Percentiles rank a stretch among this genome's conserved stretches.
Evolutionary conservation across 257 asterid species (phyloP).

Genomic region (Phtheirospermum japonicum): DNA sequence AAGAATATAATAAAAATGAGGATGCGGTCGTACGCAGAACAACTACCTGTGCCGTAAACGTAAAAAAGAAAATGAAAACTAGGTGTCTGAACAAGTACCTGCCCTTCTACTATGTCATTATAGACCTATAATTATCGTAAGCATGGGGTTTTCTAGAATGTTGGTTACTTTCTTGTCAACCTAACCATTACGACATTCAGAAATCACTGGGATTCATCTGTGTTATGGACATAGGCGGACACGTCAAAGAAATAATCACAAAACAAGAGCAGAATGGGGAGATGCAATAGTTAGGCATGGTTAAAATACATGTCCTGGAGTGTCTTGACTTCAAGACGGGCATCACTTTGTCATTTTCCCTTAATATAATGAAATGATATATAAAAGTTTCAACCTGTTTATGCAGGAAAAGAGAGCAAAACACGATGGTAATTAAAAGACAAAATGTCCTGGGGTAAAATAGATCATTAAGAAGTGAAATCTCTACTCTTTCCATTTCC

Average conservation of each 20-base stretch:
- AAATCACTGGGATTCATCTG: not conserved
- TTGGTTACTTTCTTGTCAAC: conserved; percentile 1
- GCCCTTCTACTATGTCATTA: conserved; percentile 9
- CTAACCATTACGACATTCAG: not conserved
- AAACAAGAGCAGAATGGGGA: not conserved
- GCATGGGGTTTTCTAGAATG: not conserved
- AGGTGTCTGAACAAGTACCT: not conserved
- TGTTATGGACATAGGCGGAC: not conserved
- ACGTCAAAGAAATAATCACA: conserved; percentile 6
- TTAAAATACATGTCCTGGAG: not conserved
- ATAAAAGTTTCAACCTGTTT: not conserved
- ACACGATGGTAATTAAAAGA: not conserved
- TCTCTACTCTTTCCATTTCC: not conserved
- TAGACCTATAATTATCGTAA: not conserved
- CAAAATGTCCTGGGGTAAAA: not conserved
- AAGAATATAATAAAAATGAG: not conserved
- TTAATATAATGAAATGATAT: not conserved
- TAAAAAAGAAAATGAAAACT: not conserved
- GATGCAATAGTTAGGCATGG: conserved; percentile 3
- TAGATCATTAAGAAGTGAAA: not conserved
- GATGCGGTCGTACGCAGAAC: not conserved
- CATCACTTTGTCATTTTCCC: not conserved
- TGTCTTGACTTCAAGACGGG: not conserved
- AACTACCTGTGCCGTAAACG: conserved; percentile 10
- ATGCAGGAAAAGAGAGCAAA: not conserved